Base-by-base conservation (phyloP, 257 asterid genomes). In the Sherardia arvensis region DNA sequence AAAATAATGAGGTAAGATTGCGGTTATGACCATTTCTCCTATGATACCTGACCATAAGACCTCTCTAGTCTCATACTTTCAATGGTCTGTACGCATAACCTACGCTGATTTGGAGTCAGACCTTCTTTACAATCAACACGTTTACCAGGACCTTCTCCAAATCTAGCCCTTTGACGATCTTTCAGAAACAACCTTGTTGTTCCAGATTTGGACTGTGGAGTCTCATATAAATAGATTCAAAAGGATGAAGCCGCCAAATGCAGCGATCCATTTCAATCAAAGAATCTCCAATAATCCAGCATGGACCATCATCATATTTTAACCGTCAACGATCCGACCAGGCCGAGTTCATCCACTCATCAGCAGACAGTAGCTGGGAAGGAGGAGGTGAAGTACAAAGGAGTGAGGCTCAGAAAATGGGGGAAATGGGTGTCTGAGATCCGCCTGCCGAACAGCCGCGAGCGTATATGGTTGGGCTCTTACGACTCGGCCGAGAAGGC, bases 391-490 rank as follows among this genome's bases (percentile, higher is more conserved):
- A 85, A 80, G 83, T 85, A 85, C 69, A 85, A 77, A 58, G 93
- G 93, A 7, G 93, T 83, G 4, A 36, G 90, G 61, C 65, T 62
- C 73, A 38, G 93, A 60, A 83, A 83, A 61, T 85, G 93, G 93
- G 93, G 93, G 3, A 85, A 85, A 53, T 85, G 79, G 66, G 93
- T 85, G 3, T 80, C 87, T 32, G 93, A 85, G 64, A 83, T 85
- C 33, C 80, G 93, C 20, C 85, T 85, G 20, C 85, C 87, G 10
- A 80, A 83, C 69, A 74, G 89, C 77, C 75, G 89, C n/a, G 89
- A 85, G 18, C 77, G 86, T 4, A 82, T 85, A 30, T 85, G 93
- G 93, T 70, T 85, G 61, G 93, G 93, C 30, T 80, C 93, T 40
- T 83, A 77, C 64, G 76, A 79, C 75, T 71, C 90, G 54, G 79